Evolutionary conservation across 768 basidiomycete genomes (phyloP).

Genomic region (Lactarius indigo): DNA sequence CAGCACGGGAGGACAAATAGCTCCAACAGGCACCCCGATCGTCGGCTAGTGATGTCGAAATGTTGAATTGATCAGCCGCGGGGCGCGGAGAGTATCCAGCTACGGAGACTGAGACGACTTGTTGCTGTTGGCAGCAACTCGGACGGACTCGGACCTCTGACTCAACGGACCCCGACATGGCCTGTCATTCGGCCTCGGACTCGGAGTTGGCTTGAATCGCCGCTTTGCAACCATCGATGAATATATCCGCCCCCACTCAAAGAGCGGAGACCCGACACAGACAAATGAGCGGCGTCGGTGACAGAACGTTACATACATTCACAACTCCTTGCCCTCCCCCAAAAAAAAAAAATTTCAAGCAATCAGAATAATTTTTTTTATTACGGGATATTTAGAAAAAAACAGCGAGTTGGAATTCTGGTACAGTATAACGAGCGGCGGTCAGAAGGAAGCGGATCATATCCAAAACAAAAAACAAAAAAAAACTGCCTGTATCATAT

Average conservation of each 20-base stretch:
- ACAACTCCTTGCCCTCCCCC: neutral
- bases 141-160: neutral
- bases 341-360: neutral
- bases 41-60: constrained; percentile 16
- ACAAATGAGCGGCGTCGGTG: neutral
- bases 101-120: neutral
- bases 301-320: too few relatives aligned
- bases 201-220: neutral
- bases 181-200: neutral
- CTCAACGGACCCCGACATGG: neutral
- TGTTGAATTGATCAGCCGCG: constrained; percentile 18
- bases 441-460: neutral
- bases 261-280: neutral
- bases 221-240: neutral
- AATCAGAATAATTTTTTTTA: neutral
- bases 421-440: too few relatives aligned
- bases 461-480: neutral
- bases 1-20: neutral
- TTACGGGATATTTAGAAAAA: neutral
- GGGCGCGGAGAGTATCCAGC: neutral
- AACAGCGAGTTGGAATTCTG: too few relatives aligned
- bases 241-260: neutral
- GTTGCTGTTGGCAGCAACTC: neutral
- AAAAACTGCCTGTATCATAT: neutral
- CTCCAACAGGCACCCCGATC: constrained; percentile 8